Conservation (phyloP, 1,139 yeast genomes). For the Entelexis paramagnoliae region DNA sequence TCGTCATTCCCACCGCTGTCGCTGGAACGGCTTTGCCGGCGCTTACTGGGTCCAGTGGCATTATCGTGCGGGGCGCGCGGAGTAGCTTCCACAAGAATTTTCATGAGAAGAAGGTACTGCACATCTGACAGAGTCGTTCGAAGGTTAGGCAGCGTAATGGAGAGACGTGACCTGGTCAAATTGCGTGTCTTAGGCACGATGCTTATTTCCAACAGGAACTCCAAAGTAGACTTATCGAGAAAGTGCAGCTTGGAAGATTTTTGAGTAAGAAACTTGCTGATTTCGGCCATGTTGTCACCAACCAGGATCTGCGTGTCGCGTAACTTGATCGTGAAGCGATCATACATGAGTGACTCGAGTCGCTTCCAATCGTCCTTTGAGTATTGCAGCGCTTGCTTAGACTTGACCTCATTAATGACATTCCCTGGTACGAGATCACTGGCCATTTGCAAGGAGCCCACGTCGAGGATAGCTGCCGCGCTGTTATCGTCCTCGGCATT, state of each 20-base stretch:
- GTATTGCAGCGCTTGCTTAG: conserved; percentile 53
- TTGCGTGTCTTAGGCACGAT: conserved; percentile 72
- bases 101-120: conserved; percentile 81
- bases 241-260: conserved; percentile 39
- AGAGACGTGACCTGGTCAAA: conserved; percentile 59
- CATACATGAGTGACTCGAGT: conserved; percentile 76
- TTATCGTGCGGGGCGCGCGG: conserved; percentile 35
- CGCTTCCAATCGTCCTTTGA: conserved; percentile 62
- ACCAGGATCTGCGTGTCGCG: conserved; percentile 83
- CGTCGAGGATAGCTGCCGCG: conserved; percentile 87
- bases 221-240: conserved; percentile 65
- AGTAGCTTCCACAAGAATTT: conserved; percentile 56
- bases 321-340: conserved; percentile 63
- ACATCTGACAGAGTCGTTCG: conserved; percentile 69
- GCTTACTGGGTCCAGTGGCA: not conserved
- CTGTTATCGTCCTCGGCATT: conserved; percentile 61
- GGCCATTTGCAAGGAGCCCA: conserved; percentile 81
- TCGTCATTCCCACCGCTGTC: not conserved
- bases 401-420: conserved; percentile 59
- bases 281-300: conserved; percentile 68
- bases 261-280: conserved; percentile 41
- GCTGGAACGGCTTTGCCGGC: no score
- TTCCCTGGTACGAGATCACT: conserved; percentile 73
- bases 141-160: conserved; percentile 73
- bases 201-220: conserved; percentile 64